These are phyloP conservation scores for Flammula alnicola DNA, from an alignment of 1,284 basidiomycete species.

Conservation along the genomic window DNA sequence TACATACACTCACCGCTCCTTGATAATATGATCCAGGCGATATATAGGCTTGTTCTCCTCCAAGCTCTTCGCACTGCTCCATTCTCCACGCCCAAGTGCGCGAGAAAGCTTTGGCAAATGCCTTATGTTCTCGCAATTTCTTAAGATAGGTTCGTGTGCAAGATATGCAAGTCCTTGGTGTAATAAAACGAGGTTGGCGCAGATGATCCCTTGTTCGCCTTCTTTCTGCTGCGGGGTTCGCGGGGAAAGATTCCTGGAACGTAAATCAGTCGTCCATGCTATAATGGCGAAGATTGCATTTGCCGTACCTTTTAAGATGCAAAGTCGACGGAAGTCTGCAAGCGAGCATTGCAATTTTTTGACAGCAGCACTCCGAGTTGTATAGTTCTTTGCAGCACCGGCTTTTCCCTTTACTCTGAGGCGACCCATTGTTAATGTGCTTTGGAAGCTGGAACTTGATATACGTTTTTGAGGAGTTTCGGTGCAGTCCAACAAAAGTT, in stretches of 20 bases:
- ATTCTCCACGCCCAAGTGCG: conserved; percentile 93
- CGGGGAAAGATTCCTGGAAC: conserved; percentile 92
- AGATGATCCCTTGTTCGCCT: conserved; percentile 97
- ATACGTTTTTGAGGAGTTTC: conserved; percentile 7
- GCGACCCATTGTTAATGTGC: conserved; percentile 73
- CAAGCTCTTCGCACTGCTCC: conserved; percentile 92
- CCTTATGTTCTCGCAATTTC: conserved; percentile 96
- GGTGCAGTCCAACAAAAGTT: conserved; percentile 28
- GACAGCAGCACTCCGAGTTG: conserved; percentile 89
- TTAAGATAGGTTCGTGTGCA: conserved; percentile 95
- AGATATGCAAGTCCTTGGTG: conserved; percentile 97
- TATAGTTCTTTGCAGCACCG: conserved; percentile 93
- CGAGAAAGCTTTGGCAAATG: conserved; percentile 97
- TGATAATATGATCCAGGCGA: conserved; percentile 94
- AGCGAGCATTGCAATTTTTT: conserved; percentile 96
- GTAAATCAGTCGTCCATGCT: conserved; percentile 11
- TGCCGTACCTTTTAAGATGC: conserved; percentile 91
- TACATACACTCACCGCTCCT: conserved; percentile 82
- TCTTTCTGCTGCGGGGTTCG: conserved; percentile 91
- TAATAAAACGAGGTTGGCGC: conserved; percentile 99
- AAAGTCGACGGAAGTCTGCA: conserved; percentile 95
- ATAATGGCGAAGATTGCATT: conserved; percentile 3
- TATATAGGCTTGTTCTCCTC: conserved; percentile 93
- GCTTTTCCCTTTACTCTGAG: conserved; percentile 90
- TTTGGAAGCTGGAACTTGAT: background rate